Conservation (phyloP, 257 asterid genomes). For the Forsythia suspensa region DNA sequence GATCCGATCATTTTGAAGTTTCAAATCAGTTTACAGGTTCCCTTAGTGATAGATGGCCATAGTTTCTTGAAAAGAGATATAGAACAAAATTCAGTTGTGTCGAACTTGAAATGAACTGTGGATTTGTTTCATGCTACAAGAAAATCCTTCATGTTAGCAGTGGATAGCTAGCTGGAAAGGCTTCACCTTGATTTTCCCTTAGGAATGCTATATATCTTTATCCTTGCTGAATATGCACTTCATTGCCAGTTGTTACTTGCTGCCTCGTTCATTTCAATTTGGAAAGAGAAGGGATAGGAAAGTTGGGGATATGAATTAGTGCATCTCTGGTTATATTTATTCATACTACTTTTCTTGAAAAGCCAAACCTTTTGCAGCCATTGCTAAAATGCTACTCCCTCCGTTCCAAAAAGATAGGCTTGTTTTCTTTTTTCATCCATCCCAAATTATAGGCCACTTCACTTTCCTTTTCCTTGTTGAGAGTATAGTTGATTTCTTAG, state of each 20-base stretch:
- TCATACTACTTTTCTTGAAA: not conserved
- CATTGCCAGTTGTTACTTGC: not conserved
- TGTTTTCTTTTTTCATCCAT: too few species aligned
- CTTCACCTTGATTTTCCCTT: conserved; percentile 1
- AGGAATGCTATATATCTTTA: not conserved
- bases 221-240: not conserved
- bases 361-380: not conserved
- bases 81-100: not conserved
- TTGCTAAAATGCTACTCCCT: not conserved
- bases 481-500: too few species aligned
- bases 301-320: not conserved
- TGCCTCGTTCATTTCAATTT: not conserved
- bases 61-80: not conserved
- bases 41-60: not conserved
- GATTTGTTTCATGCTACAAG: not conserved
- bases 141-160: not conserved
- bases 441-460: too few species aligned
- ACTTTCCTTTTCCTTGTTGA: too few species aligned
- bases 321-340: not conserved
- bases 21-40: not conserved
- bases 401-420: too few species aligned
- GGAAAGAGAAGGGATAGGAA: not conserved
- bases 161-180: conserved; percentile 1
- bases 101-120: not conserved
- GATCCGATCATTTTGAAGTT: not conserved